These are phyloP conservation scores for Peniophora sp. DNA, from an alignment of 1,284 basidiomycete genomes.

Conservation along the genomic window DNA sequence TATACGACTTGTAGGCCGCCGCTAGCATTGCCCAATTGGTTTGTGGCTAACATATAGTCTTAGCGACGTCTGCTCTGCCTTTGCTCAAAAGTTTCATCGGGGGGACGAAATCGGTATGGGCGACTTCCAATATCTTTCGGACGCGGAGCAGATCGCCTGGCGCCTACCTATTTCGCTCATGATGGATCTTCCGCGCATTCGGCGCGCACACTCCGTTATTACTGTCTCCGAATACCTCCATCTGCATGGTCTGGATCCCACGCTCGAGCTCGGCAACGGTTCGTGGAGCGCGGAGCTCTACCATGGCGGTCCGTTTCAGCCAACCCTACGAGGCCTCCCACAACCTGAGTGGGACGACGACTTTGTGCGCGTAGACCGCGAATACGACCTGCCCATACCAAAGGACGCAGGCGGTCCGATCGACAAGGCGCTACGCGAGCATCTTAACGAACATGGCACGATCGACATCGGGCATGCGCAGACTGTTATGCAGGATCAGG, in stretches of 20 bases:
- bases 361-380: not conserved
- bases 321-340: not conserved
- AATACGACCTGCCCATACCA: too few relatives aligned
- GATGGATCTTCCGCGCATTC: not conserved
- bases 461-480: not conserved
- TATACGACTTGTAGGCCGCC: not conserved
- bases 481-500: not conserved
- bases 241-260: not conserved
- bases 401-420: not conserved
- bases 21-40: too few relatives aligned
- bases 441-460: not conserved
- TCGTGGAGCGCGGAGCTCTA: not conserved
- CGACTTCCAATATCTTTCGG: not conserved
- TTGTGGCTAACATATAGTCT: not conserved
- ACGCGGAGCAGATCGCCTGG: constrained; percentile 1
- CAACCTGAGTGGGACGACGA: not conserved
- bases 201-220: not conserved
- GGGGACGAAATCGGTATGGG: not conserved
- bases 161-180: not conserved
- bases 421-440: not conserved
- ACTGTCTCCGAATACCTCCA: not conserved
- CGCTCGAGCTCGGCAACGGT: not conserved
- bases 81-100: not conserved
- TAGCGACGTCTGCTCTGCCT: not conserved
- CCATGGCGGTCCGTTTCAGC: not conserved